Evolutionary conservation across 192 early-diverging fungal genomes (phyloP).

Genomic region (Coemansia sp.): DNA sequence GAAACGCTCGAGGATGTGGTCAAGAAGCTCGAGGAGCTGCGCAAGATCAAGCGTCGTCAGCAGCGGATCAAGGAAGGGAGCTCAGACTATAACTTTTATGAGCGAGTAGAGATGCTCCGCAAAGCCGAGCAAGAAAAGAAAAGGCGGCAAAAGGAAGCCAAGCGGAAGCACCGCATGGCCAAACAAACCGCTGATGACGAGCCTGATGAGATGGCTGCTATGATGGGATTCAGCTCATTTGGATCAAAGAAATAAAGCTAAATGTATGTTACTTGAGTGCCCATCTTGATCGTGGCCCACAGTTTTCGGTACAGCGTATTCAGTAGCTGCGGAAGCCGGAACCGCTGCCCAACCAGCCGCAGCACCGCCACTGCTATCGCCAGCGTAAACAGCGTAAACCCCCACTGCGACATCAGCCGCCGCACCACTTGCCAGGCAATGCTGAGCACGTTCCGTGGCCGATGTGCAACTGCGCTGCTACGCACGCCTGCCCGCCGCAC

Average conservation of each 20-base stretch:
- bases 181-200: slow-evolving; percentile 24
- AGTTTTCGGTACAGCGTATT: slow-evolving; percentile 26
- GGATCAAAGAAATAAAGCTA: slow-evolving; percentile 35
- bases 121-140: slow-evolving; percentile 61
- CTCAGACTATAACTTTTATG: slow-evolving; percentile 55
- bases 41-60: slow-evolving; percentile 60
- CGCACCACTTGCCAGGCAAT: slow-evolving; percentile 39
- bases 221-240: slow-evolving; percentile 68
- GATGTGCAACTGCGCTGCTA: slow-evolving; percentile 15
- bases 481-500: slow-evolving; percentile 7
- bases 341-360: slow-evolving; percentile 32
- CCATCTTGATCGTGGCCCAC: slow-evolving; percentile 49
- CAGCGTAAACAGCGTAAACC: slow-evolving; percentile 45
- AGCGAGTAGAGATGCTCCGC: slow-evolving; percentile 61
- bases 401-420: slow-evolving; percentile 49
- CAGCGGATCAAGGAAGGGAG: slow-evolving; percentile 11
- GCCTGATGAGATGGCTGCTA: slow-evolving; percentile 61
- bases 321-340: slow-evolving; percentile 39
- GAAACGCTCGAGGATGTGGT: slow-evolving; percentile 74
- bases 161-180: slow-evolving; percentile 56
- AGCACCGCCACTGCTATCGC: slow-evolving; percentile 35
- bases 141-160: slow-evolving; percentile 37
- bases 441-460: slow-evolving; percentile 24
- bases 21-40: slow-evolving; percentile 66
- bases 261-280: slow-evolving; percentile 48